These are phyloP conservation scores for Colletotrichum somersetense DNA, from an alignment of 2,329 filamentous ascomycete genomes.

Conservation along the genomic window DNA sequence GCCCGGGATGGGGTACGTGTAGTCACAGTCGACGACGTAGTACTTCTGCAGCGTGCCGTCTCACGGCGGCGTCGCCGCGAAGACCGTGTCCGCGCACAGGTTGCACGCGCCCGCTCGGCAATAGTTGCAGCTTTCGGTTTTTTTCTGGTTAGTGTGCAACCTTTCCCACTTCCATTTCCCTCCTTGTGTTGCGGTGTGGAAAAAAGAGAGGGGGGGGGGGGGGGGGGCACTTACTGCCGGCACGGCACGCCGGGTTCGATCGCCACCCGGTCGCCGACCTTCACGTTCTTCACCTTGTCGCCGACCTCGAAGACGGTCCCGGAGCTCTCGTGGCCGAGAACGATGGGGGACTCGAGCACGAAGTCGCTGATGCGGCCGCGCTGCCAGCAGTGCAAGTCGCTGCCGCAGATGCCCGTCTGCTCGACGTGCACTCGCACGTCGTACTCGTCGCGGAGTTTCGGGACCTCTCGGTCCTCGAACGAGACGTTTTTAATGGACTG, in stretches of 20 bases:
- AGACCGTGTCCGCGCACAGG: constrained; percentile 58
- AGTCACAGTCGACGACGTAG: constrained; percentile 61
- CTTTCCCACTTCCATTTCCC: background rate
- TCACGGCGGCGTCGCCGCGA: constrained; percentile 63
- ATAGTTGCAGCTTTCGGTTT: constrained; percentile 53
- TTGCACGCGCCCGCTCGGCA: constrained; percentile 58
- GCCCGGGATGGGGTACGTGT: constrained; percentile 59
- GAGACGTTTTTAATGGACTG: constrained; percentile 57
- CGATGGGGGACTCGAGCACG: constrained; percentile 57
- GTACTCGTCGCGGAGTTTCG: constrained; percentile 53
- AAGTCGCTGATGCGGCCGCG: constrained; percentile 62
- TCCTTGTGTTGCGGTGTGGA: background rate
- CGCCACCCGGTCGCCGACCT: constrained; percentile 59
- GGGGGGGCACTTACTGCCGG: constrained; percentile 10
- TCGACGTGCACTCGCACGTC: constrained; percentile 60
- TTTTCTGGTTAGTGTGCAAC: constrained; percentile 8
- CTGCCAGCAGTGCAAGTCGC: constrained; percentile 61
- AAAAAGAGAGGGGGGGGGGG: no score
- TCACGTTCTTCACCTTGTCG: constrained; percentile 55
- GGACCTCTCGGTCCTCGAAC: constrained; percentile 59
- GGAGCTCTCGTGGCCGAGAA: constrained; percentile 62
- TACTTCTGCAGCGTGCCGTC: constrained; percentile 64
- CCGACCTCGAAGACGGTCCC: constrained; percentile 58
- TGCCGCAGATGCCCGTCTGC: constrained; percentile 62
- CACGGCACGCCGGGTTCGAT: constrained; percentile 64